These are phyloP conservation scores for Coelomomyces lativittatus DNA, from an alignment of 371 early-diverging fungal genomes.

Conservation along the genomic window DNA sequence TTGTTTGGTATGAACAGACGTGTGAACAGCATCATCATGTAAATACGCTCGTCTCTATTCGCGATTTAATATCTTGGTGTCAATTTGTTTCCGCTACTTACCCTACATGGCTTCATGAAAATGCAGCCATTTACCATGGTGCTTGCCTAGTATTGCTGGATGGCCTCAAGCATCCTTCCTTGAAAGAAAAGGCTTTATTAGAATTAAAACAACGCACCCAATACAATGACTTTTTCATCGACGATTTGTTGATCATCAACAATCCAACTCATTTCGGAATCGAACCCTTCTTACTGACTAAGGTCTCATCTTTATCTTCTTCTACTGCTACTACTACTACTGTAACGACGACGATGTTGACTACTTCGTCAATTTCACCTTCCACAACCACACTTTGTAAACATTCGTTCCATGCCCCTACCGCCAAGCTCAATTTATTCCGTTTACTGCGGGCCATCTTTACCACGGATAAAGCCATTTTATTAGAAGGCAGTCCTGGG, in stretches of 20 bases:
- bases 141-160: constrained; percentile 84
- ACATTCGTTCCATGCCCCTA: constrained; percentile 74
- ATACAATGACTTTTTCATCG: too few relatives aligned
- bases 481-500: constrained; percentile 93
- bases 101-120: constrained; percentile 10
- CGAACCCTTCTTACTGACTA: background rate
- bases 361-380: too few relatives aligned
- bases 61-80: constrained; percentile 87
- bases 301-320: too few relatives aligned
- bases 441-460: constrained; percentile 91
- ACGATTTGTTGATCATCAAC: background rate
- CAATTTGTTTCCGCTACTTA: constrained; percentile 48
- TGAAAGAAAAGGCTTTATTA: background rate
- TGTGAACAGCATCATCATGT: constrained; percentile 10
- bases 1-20: constrained; percentile 23
- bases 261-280: background rate
- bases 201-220: background rate
- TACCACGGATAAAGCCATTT: constrained; percentile 60
- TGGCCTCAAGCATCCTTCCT: constrained; percentile 72
- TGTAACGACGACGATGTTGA: too few relatives aligned
- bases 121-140: constrained; percentile 68
- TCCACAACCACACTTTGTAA: constrained; percentile 52
- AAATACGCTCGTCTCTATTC: constrained; percentile 52
- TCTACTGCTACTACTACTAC: too few relatives aligned
- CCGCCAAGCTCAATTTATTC: constrained; percentile 68